Evolutionary conservation across 2,329 filamentous ascomycete species (phyloP).

Genomic region (Fusarium napiforme): DNA sequence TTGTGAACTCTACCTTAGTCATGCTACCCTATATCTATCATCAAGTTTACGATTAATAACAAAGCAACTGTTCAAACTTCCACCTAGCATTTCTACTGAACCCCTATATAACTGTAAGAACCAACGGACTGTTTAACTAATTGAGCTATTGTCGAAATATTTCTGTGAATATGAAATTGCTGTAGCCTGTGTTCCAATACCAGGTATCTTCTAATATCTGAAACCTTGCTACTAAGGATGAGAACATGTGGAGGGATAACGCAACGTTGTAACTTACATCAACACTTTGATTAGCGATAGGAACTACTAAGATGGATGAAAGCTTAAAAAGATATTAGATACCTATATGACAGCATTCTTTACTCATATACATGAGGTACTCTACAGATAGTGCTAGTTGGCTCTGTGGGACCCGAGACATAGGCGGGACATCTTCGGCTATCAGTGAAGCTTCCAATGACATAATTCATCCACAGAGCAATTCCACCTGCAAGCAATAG

Average conservation of each 20-base stretch:
- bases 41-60: background rate
- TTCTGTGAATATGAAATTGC: too few relatives aligned
- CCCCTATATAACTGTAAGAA: too few relatives aligned
- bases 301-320: background rate
- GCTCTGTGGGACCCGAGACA: background rate
- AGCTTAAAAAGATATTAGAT: too few relatives aligned
- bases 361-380: too few relatives aligned
- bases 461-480: slow-evolving; percentile 27
- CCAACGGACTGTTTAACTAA: too few relatives aligned
- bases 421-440: slow-evolving; percentile 28
- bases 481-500: slow-evolving; percentile 12
- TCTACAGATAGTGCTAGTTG: background rate
- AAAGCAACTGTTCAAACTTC: background rate
- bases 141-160: too few relatives aligned
- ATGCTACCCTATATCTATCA: background rate
- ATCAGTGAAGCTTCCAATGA: slow-evolving; percentile 12
- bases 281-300: too few relatives aligned
- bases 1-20: background rate
- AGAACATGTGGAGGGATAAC: background rate
- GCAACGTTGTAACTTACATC: too few relatives aligned
- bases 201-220: too few relatives aligned
- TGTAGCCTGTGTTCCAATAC: accelerated
- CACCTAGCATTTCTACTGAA: background rate
- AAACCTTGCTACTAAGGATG: too few relatives aligned
- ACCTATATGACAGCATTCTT: too few relatives aligned